phyloP scores from a whole-genome alignment of 2,329 filamentous ascomycete species.

The Colletotrichum limetticola region DNA sequence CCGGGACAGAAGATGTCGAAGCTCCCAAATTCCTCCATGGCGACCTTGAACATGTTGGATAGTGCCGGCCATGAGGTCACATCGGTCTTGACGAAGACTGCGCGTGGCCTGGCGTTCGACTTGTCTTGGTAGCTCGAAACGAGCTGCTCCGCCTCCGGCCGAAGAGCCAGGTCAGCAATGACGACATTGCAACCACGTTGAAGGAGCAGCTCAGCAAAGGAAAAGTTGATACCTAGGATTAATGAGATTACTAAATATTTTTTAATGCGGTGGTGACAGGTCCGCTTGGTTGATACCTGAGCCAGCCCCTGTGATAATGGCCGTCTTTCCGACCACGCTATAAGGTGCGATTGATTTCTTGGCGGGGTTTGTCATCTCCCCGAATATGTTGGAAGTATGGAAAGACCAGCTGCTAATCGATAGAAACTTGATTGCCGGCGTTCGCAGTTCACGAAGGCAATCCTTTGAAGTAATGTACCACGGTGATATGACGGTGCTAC shows the following conservation, averaged over 20 bases:
- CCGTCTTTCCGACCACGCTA: slow-evolving; percentile 41
- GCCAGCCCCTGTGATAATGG: slow-evolving; percentile 44
- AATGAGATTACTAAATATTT: neutral
- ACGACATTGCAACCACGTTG: slow-evolving; percentile 55
- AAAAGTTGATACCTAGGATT: slow-evolving; percentile 53
- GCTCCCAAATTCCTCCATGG: slow-evolving; percentile 48
- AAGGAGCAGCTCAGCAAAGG: slow-evolving; percentile 55
- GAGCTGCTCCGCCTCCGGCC: slow-evolving; percentile 53
- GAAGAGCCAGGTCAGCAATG: slow-evolving; percentile 54
- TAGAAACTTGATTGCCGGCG: neutral
- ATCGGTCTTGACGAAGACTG: slow-evolving; percentile 56
- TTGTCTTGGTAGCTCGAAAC: slow-evolving; percentile 38
- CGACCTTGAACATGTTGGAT: slow-evolving; percentile 45
- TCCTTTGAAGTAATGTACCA: neutral
- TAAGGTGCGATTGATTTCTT: slow-evolving; percentile 33
- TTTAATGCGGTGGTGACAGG: neutral
- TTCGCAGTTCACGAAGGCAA: neutral
- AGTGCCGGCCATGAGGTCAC: slow-evolving; percentile 55
- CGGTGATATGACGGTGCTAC: neutral
- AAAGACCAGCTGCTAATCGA: neutral
- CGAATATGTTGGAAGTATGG: neutral
- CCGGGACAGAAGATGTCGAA: slow-evolving; percentile 57
- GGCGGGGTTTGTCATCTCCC: neutral
- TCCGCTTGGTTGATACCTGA: slow-evolving; percentile 35
- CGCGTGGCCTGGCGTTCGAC: slow-evolving; percentile 40